Base-by-base conservation (phyloP, 2,329 filamentous ascomycete species). In the Trichocomaceae sp. region DNA sequence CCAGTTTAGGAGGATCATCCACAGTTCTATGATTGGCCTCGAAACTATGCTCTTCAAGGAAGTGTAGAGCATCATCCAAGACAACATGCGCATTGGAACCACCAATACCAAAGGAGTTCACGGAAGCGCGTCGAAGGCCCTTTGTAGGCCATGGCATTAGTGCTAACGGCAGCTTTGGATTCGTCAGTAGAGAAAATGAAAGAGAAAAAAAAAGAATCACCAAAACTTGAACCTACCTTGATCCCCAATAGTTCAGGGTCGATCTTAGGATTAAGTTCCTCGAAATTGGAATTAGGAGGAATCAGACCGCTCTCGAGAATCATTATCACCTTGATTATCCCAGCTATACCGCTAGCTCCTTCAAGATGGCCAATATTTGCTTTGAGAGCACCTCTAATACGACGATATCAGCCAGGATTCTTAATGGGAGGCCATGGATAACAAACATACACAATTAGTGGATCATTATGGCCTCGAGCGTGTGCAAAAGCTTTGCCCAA, bases 351-450 rank as follows among this genome's bases (percentile, higher is more conserved):
- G 47, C 62, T 63, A 0, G 64, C 58, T 5, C 63, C 64, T 58
- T 68, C 66, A 12, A 60, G 48, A 50, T 68, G 65, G 0, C 66
- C 67, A 29, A 69, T 60, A 50, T 67, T 66, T 1, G 62, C 63
- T 37, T 67, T 68, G 1, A 69, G 59, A 5, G 67, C 64, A 1
- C 65, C 66, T 13, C 15, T 33, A n/a, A n/a, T n/a, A n/a, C n/a
- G n/a, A n/a, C n/a, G n/a, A n/a, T n/a, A n/a, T n/a, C n/a, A n/a
- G n/a, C n/a, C n/a, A n/a, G n/a, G n/a, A n/a, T n/a, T n/a, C n/a
- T n/a, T n/a, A n/a, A n/a, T n/a, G n/a, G n/a, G n/a, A n/a, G n/a
- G n/a, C n/a, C n/a, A n/a, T n/a, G n/a, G n/a, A n/a, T n/a, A n/a
- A n/a, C n/a, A n/a, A 7, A 26, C 52, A 47, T 48, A 47, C 44